phyloP scores from a whole-genome alignment of 2,329 filamentous ascomycete species.

The Colletotrichum tofieldiae region DNA sequence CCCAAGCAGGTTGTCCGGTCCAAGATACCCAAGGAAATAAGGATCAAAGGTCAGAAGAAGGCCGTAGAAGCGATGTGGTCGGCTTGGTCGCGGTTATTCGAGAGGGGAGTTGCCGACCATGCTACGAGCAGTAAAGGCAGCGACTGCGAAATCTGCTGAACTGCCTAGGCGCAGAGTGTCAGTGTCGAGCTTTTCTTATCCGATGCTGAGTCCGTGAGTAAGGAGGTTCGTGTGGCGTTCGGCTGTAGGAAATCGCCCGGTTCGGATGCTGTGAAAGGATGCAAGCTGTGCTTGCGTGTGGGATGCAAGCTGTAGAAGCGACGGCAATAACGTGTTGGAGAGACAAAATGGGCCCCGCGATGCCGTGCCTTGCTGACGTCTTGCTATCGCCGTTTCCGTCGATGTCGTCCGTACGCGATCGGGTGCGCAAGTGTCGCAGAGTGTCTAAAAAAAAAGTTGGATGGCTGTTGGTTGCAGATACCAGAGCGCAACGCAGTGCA shows the following conservation, averaged over 20 bases:
- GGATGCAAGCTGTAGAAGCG: constrained; percentile 16
- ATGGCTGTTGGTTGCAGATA: constrained; percentile 30
- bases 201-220: constrained; percentile 22
- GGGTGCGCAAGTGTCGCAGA: constrained; percentile 13
- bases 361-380: constrained; percentile 4
- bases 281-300: not conserved
- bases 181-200: constrained; percentile 20
- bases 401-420: constrained; percentile 16
- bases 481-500: constrained; percentile 20
- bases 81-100: constrained; percentile 18
- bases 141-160: constrained; percentile 1
- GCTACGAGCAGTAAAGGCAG: not conserved
- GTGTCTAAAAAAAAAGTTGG: constrained; percentile 14
- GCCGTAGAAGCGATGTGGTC: not conserved
- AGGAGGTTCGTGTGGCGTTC: constrained; percentile 13
- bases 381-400: constrained; percentile 9
- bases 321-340: constrained; percentile 1
- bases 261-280: constrained; percentile 6
- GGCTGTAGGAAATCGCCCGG: constrained; percentile 23
- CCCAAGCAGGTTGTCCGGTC: constrained; percentile 9
- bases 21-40: constrained; percentile 24
- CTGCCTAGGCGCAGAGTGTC: constrained; percentile 8
- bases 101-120: constrained; percentile 17
- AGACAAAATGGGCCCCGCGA: not conserved
- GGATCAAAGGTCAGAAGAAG: not conserved